These are phyloP conservation scores for Tolypocladium guangdongense DNA, from an alignment of 2,329 filamentous ascomycete genomes.

Conservation along the genomic window DNA sequence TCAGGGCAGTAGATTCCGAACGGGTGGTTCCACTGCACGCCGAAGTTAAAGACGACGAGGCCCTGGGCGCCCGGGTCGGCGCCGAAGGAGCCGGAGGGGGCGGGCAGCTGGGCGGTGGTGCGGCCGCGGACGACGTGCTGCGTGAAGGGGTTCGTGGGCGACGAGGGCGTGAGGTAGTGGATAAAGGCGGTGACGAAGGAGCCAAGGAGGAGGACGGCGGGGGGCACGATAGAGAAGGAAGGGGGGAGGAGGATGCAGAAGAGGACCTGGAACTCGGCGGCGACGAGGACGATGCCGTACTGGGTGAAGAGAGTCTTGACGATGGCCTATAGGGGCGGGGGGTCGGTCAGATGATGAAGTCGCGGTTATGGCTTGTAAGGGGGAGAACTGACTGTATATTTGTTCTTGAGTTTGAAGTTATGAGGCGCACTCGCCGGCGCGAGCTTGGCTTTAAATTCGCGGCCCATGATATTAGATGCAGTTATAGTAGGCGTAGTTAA, in stretches of 20 bases:
- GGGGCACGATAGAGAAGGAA: conserved; percentile 23
- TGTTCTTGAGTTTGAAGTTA: background rate
- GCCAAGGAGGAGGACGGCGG: conserved; percentile 16
- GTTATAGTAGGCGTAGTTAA: too few relatives aligned
- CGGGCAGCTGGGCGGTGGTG: conserved; percentile 21
- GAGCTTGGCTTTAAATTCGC: conserved; percentile 14
- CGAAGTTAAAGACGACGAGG: conserved; percentile 33
- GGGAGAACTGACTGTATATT: background rate
- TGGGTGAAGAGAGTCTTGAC: conserved; percentile 24
- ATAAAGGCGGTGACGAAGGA: conserved; percentile 18
- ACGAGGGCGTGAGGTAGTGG: conserved; percentile 9
- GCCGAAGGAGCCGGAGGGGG: conserved; percentile 13
- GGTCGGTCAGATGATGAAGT: background rate
- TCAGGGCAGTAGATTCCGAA: conserved; percentile 36
- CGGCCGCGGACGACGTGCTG: conserved; percentile 20
- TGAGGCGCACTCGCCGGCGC: conserved; percentile 10
- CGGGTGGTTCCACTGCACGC: conserved; percentile 35
- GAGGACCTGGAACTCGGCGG: conserved; percentile 22
- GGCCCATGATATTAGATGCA: background rate
- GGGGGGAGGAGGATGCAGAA: conserved; percentile 21
- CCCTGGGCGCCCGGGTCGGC: conserved; percentile 14
- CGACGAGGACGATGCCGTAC: conserved; percentile 19
- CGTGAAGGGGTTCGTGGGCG: conserved; percentile 6
- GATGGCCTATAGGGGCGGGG: conserved; percentile 1
- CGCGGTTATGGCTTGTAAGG: background rate